Conservation (phyloP, 2,329 filamentous ascomycete genomes). For the Rutstroemia sydowiana region DNA sequence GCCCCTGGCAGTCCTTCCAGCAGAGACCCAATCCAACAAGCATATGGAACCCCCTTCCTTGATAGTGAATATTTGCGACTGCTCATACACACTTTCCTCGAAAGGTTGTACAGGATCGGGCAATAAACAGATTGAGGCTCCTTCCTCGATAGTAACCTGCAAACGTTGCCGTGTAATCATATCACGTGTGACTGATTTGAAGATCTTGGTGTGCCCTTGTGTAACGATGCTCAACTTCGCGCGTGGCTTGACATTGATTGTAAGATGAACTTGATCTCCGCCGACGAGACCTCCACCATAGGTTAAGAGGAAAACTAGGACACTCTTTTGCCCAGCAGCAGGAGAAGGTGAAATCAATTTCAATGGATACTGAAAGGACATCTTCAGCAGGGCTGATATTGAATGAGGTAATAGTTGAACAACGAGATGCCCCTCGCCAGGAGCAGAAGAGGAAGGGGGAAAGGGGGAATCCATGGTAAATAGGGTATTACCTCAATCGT, state of each 20-base stretch:
- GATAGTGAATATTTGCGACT: constrained; percentile 70
- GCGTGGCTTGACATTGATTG: constrained; percentile 52
- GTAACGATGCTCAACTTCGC: constrained; percentile 63
- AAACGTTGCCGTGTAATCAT: constrained; percentile 52
- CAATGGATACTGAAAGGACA: constrained; percentile 88
- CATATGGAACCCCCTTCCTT: constrained; percentile 57
- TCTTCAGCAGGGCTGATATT: constrained; percentile 61
- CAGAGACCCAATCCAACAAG: constrained; percentile 88
- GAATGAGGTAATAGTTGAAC: constrained; percentile 65
- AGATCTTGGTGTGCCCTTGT: constrained; percentile 89
- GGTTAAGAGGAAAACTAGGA: constrained; percentile 82
- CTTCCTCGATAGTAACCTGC: constrained; percentile 41
- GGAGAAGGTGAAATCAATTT: constrained; percentile 82
- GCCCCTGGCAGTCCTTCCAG: constrained; percentile 74
- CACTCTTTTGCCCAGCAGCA: constrained; percentile 54
- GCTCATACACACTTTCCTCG: constrained; percentile 73
- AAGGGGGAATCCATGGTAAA: constrained; percentile 27
- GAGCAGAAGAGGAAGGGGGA: constrained; percentile 60
- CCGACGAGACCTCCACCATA: constrained; percentile 92
- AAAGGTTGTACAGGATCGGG: constrained; percentile 95
- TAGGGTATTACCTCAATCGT: background rate
- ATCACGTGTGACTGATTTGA: constrained; percentile 61
- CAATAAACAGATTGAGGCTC: constrained; percentile 56
- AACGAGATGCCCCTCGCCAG: constrained; percentile 73
- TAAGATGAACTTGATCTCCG: constrained; percentile 73